Conservation (phyloP, 1,284 basidiomycete species). For the Trichosporon coremiiforme region DNA sequence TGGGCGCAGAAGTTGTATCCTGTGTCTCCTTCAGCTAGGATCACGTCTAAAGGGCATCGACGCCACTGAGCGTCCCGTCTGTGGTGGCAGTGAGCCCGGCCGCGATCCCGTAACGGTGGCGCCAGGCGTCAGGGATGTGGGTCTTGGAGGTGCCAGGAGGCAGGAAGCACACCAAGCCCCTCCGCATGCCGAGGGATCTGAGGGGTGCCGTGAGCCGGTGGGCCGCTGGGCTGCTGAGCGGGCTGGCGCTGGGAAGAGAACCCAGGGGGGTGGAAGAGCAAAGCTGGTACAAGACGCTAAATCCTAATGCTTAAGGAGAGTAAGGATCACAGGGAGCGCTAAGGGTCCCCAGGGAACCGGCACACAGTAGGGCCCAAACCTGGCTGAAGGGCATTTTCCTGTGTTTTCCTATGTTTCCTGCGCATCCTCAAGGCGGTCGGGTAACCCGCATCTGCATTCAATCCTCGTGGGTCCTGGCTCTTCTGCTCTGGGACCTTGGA, state of each 20-base stretch:
- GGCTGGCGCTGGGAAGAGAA: too few species aligned
- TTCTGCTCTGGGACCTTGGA: slow-evolving; percentile 8
- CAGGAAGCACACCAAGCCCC: background rate
- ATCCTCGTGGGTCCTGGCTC: slow-evolving; percentile 17
- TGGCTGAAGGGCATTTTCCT: slow-evolving; percentile 7
- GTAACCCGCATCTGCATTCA: slow-evolving; percentile 17
- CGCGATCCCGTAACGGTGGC: slow-evolving; percentile 27
- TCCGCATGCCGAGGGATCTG: slow-evolving; percentile 5
- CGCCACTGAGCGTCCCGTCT: slow-evolving; percentile 19
- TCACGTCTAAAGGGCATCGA: background rate
- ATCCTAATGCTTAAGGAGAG: slow-evolving; percentile 7
- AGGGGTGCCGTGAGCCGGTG: background rate
- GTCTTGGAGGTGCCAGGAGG: slow-evolving; percentile 2
- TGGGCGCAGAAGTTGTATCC: background rate
- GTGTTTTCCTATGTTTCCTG: slow-evolving; percentile 12
- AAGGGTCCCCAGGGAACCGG: slow-evolving; percentile 10
- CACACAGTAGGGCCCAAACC: slow-evolving; percentile 2
- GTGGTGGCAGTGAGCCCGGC: slow-evolving; percentile 26
- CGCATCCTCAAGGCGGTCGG: slow-evolving; percentile 14
- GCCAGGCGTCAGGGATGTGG: slow-evolving; percentile 17
- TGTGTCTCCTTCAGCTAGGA: slow-evolving; percentile 12
- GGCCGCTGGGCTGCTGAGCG: too few species aligned
- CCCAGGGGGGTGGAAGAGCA: too few species aligned
- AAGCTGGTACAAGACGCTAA: slow-evolving; percentile 12
- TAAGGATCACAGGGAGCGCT: background rate